Evolutionary conservation across 371 early-diverging fungal genomes (phyloP), one percentile per base, ranked within the genome.

Genomic region (Mortierella sp.): DNA sequence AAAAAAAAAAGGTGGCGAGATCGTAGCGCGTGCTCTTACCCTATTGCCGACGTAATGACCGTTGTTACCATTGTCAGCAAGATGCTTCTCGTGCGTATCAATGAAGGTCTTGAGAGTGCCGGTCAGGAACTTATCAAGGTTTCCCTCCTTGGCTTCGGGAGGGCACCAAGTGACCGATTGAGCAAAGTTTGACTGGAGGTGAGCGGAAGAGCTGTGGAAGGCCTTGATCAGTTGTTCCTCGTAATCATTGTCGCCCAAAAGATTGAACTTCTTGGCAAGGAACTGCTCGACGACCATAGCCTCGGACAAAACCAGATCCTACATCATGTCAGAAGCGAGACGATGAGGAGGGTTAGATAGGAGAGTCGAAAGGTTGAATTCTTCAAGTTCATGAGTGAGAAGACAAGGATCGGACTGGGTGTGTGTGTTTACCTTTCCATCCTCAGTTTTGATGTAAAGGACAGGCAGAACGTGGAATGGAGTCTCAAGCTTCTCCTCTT

Each of bases 61-160:
- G 34, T 73, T 73, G 64, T 59, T 63, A 30, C 73, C 73, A 23
- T 73, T 73, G 27, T 67, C 73, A 2, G n/a, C n/a, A 10, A 73
- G 55, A 23, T 73, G 68, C 23, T 39, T 58, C 59, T 64, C 67
- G 3, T 60, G 68, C 3, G 73, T 63, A 4, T 34, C 19, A 21
- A 67, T 50, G 60, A 59, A 60, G 3, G 46, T 50, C 1, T 55
- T 50, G 10, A 73, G 45, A 1, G 51, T 45, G 6, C 39, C 21
- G 14, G 4, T 23, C 41, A 38, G 27, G 49, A 73, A 68, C 34
- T 18, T 45, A 1, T 7, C 48, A 8, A 60, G 18, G 0, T 12
- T 9, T 48, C 52, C 42, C 8, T 26, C 48, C 52, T 67, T 54
- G 30, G 16, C 62, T 45, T 66, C 62, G 3, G 67, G 48, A 0